Conservation (phyloP, 73 alveolate species). For the Halteria grandinella region DNA sequence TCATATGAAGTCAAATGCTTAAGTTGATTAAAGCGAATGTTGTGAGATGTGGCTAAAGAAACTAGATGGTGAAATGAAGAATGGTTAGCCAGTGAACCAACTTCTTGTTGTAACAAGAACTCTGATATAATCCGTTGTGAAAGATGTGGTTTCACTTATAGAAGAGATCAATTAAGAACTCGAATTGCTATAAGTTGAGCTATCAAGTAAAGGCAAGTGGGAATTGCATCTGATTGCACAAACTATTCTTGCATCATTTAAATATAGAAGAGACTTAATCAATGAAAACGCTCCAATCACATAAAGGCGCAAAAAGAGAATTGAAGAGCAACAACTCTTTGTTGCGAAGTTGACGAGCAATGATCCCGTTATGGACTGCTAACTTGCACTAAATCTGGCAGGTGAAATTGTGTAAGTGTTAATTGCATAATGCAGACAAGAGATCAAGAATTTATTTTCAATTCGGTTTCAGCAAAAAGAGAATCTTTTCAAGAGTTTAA, state of each 20-base stretch:
- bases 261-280: neutral
- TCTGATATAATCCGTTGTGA: neutral
- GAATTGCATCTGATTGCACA: slow-evolving; percentile 4
- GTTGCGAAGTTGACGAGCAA: no score
- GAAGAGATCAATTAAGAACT: slow-evolving; percentile 12
- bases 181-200: slow-evolving; percentile 21
- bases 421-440: no score
- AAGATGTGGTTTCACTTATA: neutral
- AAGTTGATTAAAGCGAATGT: neutral
- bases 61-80: neutral
- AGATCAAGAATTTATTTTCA: no score
- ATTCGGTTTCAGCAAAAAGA: no score
- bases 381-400: no score
- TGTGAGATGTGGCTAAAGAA: neutral
- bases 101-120: neutral
- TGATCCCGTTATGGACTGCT: no score
- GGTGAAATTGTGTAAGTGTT: no score
- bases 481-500: no score
- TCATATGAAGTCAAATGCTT: neutral
- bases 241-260: neutral
- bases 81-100: neutral
- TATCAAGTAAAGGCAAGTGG: neutral
- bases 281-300: neutral
- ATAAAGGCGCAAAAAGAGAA: neutral
- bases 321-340: no score